phyloP scores from a whole-genome alignment of 108 stramenopile species.

The Cyclotella atomus region DNA sequence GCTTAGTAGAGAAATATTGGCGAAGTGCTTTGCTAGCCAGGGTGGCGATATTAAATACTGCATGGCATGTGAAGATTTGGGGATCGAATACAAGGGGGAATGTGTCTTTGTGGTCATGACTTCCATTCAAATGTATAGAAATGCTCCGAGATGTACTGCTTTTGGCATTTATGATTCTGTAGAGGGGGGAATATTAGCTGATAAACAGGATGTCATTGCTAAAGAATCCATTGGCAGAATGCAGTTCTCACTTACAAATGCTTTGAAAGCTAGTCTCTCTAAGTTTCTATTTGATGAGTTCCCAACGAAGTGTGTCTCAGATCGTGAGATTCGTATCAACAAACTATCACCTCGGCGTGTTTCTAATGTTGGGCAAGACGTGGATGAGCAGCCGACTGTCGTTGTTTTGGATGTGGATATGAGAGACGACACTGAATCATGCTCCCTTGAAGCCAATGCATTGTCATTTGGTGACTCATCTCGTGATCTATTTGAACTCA shows the following conservation, averaged over 20 bases:
- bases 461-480: not conserved
- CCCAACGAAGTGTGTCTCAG: not conserved
- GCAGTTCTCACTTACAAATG: not conserved
- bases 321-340: not conserved
- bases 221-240: no score
- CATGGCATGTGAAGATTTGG: not conserved
- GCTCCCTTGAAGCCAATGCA: not conserved
- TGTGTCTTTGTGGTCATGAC: not conserved
- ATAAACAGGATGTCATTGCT: not conserved
- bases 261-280: not conserved
- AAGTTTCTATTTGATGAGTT: not conserved
- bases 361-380: not conserved
- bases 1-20: not conserved
- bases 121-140: not conserved
- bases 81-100: not conserved
- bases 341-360: not conserved
- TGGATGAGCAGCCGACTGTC: not conserved
- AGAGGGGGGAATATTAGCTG: not conserved
- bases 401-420: not conserved
- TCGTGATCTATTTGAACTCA: not conserved
- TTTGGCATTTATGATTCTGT: constrained; percentile 4
- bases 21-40: not conserved
- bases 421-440: not conserved
- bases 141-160: not conserved
- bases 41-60: not conserved